phyloP scores from a whole-genome alignment of 306 rosid species.

The Hippophae tibetana region DNA sequence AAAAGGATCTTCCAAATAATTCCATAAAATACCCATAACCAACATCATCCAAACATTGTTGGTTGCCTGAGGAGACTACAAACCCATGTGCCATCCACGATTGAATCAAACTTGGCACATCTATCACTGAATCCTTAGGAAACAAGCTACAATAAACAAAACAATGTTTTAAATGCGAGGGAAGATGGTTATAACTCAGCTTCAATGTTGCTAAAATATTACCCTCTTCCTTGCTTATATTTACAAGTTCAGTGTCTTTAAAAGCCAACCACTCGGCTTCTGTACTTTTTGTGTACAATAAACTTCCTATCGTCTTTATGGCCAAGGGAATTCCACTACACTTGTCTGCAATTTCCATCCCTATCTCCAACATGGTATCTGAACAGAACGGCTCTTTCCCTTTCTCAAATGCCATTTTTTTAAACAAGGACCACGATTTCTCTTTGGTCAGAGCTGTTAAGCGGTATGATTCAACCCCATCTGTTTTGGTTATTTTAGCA shows the following conservation, averaged over 20 bases:
- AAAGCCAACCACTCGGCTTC: background rate
- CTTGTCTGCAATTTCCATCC: conserved; percentile 13
- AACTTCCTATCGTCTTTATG: background rate
- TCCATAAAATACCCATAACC: conserved; percentile 4
- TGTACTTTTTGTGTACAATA: background rate
- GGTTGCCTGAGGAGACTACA: background rate
- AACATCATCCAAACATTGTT: background rate
- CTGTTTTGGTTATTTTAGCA: background rate
- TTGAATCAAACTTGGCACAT: too few relatives aligned
- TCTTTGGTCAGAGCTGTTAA: background rate
- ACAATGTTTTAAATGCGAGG: conserved; percentile 3
- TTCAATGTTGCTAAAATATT: background rate
- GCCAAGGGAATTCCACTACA: conserved; percentile 16
- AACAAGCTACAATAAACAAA: conserved; percentile 6
- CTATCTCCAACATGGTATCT: background rate
- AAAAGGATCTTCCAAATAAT: background rate
- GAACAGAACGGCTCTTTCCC: background rate
- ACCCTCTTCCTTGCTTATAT: background rate
- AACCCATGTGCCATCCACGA: background rate
- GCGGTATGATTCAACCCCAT: background rate
- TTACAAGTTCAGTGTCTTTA: conserved; percentile 3
- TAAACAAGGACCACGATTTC: conserved; percentile 10
- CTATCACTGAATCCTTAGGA: background rate
- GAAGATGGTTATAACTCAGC: background rate
- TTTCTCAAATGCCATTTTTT: background rate